A percentile compares a stretch with the other conserved stretches of the same genome.
phyloP scores from a whole-genome alignment of 1,284 basidiomycete genomes.

The Flammula alnicola region DNA sequence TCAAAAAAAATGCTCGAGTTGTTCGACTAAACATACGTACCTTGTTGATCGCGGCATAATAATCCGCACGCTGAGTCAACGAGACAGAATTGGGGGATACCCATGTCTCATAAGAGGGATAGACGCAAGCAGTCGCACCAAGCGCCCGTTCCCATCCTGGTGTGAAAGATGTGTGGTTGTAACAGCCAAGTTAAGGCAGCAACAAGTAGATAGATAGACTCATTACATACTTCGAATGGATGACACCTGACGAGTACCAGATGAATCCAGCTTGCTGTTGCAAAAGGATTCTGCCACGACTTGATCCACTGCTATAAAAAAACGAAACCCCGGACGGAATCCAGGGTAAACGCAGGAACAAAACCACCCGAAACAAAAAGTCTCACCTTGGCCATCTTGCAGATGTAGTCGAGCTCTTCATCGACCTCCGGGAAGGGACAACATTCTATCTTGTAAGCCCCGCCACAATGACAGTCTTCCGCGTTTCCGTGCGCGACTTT shows the following conservation, averaged over 20 bases:
- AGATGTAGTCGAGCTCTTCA: conserved; percentile 45
- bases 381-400: conserved; percentile 43
- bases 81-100: conserved; percentile 43
- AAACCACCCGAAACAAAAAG: no score
- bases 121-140: conserved; percentile 43
- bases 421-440: conserved; percentile 44
- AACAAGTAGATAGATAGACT: no score
- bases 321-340: no score
- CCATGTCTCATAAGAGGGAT: conserved; percentile 43
- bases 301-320: conserved; percentile 29
- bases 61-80: conserved; percentile 31
- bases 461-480: conserved; percentile 39
- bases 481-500: conserved; percentile 38
- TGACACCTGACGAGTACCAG: conserved; percentile 47
- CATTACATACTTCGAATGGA: conserved; percentile 47
- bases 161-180: conserved; percentile 4
- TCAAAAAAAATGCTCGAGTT: no score
- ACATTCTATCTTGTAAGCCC: conserved; percentile 39
- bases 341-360: no score
- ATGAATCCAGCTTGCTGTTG: conserved; percentile 49
- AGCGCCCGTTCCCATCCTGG: conserved; percentile 48
- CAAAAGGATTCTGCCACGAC: conserved; percentile 42
- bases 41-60: conserved; percentile 41
- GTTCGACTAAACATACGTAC: no score
- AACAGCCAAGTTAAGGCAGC: no score